A percentile compares a stretch with the other conserved stretches of the same genome.
Evolutionary conservation across 441 rosid genomes (phyloP).

Genomic region (Breynia disticha): DNA sequence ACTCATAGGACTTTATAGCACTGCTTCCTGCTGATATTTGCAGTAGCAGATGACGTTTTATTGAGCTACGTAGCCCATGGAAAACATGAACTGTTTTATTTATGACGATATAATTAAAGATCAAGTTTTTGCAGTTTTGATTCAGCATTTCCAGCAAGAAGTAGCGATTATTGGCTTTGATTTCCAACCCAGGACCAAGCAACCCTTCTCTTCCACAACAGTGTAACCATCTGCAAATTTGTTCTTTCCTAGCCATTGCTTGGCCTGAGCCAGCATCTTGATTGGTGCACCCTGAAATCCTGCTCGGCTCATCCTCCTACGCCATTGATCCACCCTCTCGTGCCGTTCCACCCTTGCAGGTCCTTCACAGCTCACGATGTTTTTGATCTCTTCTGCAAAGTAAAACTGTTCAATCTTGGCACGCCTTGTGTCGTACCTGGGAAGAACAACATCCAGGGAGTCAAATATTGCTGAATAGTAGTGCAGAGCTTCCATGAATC

Average conservation of each 20-base stretch:
- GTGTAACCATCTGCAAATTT: conserved; percentile 40
- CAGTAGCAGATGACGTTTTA: not conserved
- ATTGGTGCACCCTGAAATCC: conserved; percentile 53
- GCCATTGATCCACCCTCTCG: conserved; percentile 59
- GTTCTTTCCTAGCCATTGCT: conserved; percentile 42
- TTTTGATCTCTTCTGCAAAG: conserved; percentile 57
- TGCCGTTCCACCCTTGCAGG: conserved; percentile 45
- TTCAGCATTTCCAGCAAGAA: conserved; percentile 61
- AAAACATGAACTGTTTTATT: no score
- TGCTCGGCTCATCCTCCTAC: conserved; percentile 64
- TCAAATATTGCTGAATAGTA: conserved; percentile 53
- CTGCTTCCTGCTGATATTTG: no score
- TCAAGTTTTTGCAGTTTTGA: not conserved
- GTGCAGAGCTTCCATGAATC: conserved; percentile 63
- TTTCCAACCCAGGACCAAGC: conserved; percentile 59
- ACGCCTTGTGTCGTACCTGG: conserved; percentile 49
- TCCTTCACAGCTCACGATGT: conserved; percentile 59
- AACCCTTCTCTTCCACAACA: conserved; percentile 52
- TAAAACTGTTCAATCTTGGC: conserved; percentile 62
- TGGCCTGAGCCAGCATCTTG: conserved; percentile 40
- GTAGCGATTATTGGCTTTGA: conserved; percentile 46
- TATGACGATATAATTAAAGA: no score
- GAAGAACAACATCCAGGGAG: conserved; percentile 41
- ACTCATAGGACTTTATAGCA: conserved; percentile 2
- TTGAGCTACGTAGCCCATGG: not conserved